A percentile compares a stretch with the other conserved stretches of the same genome.
Conservation (phyloP, 2,329 filamentous ascomycete species). For the Rhinocladiella similis region DNA sequence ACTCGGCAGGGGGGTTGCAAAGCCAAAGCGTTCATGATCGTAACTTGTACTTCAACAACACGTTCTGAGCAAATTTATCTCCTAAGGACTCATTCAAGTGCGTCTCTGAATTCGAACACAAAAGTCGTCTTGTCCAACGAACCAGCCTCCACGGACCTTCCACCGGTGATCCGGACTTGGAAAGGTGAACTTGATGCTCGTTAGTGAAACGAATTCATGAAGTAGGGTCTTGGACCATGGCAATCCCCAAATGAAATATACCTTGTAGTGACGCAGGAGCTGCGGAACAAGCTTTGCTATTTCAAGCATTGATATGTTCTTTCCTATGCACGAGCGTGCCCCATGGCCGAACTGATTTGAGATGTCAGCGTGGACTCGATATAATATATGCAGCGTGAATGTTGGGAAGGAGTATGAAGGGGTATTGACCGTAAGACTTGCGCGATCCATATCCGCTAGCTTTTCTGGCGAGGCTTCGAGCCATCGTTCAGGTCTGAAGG, state of each 20-base stretch:
- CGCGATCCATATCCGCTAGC: slow-evolving; percentile 41
- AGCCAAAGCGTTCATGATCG: no score
- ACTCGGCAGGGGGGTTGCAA: no score
- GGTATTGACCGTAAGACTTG: slow-evolving; percentile 35
- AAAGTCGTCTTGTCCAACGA: slow-evolving; percentile 4
- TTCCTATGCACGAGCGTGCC: slow-evolving; percentile 41
- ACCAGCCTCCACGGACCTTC: slow-evolving; percentile 3
- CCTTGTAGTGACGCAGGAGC: slow-evolving; percentile 2
- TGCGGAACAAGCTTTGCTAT: slow-evolving; percentile 1
- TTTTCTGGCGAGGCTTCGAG: slow-evolving; percentile 39
- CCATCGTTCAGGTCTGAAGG: slow-evolving; percentile 49
- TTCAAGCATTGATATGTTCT: slow-evolving; percentile 19
- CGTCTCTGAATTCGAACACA: background rate
- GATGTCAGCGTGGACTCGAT: background rate
- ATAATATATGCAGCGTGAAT: background rate
- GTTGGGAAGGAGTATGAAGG: background rate
- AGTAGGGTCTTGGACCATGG: background rate
- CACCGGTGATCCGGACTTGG: slow-evolving; percentile 1
- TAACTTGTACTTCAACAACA: no score
- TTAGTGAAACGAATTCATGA: background rate
- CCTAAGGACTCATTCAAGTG: background rate
- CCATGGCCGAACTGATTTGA: slow-evolving; percentile 49
- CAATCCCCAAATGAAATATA: background rate
- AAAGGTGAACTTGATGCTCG: background rate
- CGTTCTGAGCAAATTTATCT: no score